Evolutionary conservation across 768 basidiomycete genomes (phyloP).

Genomic region (Suillus decipiens): DNA sequence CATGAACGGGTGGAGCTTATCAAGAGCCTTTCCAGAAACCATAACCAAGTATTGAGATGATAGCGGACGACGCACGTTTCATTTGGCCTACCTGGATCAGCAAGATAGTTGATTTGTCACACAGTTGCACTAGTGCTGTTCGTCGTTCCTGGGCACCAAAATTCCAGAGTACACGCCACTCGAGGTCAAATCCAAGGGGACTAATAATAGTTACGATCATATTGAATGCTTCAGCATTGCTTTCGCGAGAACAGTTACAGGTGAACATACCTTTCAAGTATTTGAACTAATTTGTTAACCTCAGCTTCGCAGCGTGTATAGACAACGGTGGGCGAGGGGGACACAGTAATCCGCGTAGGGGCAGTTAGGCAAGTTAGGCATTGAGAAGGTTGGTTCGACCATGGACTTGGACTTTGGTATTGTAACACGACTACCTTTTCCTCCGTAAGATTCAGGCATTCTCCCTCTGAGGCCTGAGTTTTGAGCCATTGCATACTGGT

Average conservation of each 20-base stretch:
- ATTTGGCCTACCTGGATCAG: constrained; percentile 51
- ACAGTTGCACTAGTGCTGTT: constrained; percentile 49
- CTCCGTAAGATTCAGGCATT: neutral
- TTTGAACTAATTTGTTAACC: constrained; percentile 41
- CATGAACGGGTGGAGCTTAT: constrained; percentile 24
- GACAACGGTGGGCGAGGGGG: constrained; percentile 34
- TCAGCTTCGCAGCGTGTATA: constrained; percentile 44
- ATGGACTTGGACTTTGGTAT: constrained; percentile 8
- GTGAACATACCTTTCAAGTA: constrained; percentile 37
- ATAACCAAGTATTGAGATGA: neutral
- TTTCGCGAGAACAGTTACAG: neutral
- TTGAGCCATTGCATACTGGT: neutral
- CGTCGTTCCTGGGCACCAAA: constrained; percentile 34
- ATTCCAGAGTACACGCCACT: constrained; percentile 45
- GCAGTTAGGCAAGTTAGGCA: constrained; percentile 32
- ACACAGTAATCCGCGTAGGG: constrained; percentile 37
- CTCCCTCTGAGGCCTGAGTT: neutral
- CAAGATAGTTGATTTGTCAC: constrained; percentile 43
- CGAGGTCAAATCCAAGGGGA: constrained; percentile 53
- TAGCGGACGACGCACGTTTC: constrained; percentile 36
- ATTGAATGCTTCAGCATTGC: neutral
- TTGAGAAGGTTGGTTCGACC: constrained; percentile 10
- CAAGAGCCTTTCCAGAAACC: constrained; percentile 44
- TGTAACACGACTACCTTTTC: constrained; percentile 9
- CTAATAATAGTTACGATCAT: constrained; percentile 23